Percentiles rank a stretch among this genome's conserved stretches.
phyloP scores from a whole-genome alignment of 2,329 filamentous ascomycete species.

The Colletotrichum lentis region DNA sequence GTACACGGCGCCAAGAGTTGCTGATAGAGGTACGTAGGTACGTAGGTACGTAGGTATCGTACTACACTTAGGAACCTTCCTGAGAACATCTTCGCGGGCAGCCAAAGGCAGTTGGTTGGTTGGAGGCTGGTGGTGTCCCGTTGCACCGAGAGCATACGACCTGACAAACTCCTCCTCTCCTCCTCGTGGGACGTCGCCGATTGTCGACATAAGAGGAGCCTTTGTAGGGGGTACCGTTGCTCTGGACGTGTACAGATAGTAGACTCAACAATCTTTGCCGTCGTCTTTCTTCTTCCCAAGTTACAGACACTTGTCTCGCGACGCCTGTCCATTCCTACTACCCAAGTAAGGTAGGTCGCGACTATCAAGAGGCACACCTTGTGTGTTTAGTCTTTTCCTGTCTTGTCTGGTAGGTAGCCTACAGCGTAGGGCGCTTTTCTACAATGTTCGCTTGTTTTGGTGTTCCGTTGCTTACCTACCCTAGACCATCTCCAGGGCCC shows the following conservation, averaged over 20 bases:
- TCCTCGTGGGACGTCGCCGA: conserved; percentile 21
- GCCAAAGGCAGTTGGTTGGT: background rate
- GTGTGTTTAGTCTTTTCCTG: conserved; percentile 23
- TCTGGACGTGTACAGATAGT: too few species aligned
- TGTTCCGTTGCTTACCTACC: background rate
- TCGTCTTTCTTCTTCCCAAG: background rate
- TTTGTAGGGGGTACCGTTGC: too few species aligned
- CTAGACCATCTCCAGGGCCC: too few species aligned
- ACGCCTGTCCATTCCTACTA: too few species aligned
- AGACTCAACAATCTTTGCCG: background rate
- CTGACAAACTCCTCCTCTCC: conserved; percentile 12
- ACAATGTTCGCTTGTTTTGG: conserved; percentile 16
- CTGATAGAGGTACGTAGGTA: too few species aligned
- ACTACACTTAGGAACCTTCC: too few species aligned
- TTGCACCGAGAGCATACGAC: conserved; percentile 16
- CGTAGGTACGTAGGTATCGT: too few species aligned
- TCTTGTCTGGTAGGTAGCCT: background rate
- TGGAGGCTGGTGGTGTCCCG: conserved; percentile 15
- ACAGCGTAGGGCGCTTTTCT: conserved; percentile 14
- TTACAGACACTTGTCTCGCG: background rate
- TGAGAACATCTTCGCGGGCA: too few species aligned
- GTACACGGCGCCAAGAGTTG: too few species aligned
- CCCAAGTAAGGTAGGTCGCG: too few species aligned
- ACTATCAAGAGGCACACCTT: background rate
- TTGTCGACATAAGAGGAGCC: too few species aligned